Base-by-base conservation (phyloP, 345 rosid genomes). In the Lepidium sativum region DNA sequence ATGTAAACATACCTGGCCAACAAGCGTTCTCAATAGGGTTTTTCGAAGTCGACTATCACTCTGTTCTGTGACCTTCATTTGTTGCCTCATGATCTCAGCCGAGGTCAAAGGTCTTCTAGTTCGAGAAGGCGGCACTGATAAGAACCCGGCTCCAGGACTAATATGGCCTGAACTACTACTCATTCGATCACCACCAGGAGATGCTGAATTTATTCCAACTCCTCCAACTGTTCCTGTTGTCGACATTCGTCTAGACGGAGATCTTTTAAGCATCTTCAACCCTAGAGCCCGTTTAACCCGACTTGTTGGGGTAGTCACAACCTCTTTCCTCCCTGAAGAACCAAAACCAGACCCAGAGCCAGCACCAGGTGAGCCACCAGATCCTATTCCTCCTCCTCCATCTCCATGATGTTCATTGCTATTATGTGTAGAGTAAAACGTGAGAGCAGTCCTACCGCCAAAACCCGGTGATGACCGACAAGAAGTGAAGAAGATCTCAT, bases 21-120 rank as follows among this genome's bases (percentile, higher is more conserved):
- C 95, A 44, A 86, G 95, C 48, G 88, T 83, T 59, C 95, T 78
- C 89, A 88, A 78, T 41, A 94, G 88, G 42, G 97, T 90, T 64
- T 87, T 90, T 54, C 95, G 75, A 45, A 94, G 82, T 79, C 97
- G 67, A 56, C 77, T 84, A 60, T 94, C 99, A 48, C 90, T 85
- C 33, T 83, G 92, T 78, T 94, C 99, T 18, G 92, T 84, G 23
- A 94, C 97, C 75, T 79, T 69, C 97, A 92, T 89, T 56, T 92
- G 99, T 59, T 82, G 80, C 77, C 96, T 86, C 96, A 92, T 89
- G 33, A 92, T 83, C 86, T 92, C 98, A 0, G 96, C 98, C 9
- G 94, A 87, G 2, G 97, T 89, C 48, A 87, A 44, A 1, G 94
- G 98, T 35, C 98, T 63, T 60, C 85, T 72, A 0, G 91, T 83